Conservation (phyloP, 1,284 basidiomycete species). For the Cutaneotrichosporon cavernicola region DNA sequence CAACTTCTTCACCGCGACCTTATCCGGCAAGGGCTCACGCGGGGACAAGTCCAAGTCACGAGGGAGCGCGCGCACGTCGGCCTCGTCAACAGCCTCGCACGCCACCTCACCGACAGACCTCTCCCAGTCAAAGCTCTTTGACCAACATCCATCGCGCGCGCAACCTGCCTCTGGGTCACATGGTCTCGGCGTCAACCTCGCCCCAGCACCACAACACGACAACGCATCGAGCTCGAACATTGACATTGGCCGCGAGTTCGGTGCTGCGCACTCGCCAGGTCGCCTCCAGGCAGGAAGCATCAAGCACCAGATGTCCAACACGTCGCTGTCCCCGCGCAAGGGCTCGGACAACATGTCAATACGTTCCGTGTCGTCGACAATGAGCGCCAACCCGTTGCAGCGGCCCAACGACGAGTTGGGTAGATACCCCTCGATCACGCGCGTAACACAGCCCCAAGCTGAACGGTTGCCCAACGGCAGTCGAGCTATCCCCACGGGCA, state of each 20-base stretch:
- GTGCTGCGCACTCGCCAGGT: constrained; percentile 18
- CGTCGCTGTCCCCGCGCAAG: constrained; percentile 18
- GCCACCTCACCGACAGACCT: constrained; percentile 16
- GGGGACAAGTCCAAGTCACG: constrained; percentile 16
- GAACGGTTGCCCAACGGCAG: constrained; percentile 8
- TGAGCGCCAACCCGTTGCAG: constrained; percentile 14
- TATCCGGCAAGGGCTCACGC: constrained; percentile 12
- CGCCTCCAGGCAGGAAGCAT: constrained; percentile 29
- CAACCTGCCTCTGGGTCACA: neutral
- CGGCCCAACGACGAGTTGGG: constrained; percentile 36
- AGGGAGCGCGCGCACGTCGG: constrained; percentile 27
- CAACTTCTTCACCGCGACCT: constrained; percentile 12
- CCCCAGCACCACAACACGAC: neutral
- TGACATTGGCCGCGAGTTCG: constrained; percentile 29
- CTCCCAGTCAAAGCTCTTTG: constrained; percentile 14
- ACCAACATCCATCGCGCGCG: constrained; percentile 11
- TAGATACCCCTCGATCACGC: constrained; percentile 35
- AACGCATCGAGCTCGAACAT: constrained; percentile 10
- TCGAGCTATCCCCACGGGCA: constrained; percentile 4
- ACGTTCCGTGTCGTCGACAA: constrained; percentile 32
- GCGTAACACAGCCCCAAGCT: constrained; percentile 4
- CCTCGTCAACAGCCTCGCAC: constrained; percentile 25
- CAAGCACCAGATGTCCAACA: constrained; percentile 6
- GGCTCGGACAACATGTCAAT: constrained; percentile 41
- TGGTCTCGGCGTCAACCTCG: neutral